Conservation (phyloP, 441 rosid species). For the Metrosideros polymorpha region DNA sequence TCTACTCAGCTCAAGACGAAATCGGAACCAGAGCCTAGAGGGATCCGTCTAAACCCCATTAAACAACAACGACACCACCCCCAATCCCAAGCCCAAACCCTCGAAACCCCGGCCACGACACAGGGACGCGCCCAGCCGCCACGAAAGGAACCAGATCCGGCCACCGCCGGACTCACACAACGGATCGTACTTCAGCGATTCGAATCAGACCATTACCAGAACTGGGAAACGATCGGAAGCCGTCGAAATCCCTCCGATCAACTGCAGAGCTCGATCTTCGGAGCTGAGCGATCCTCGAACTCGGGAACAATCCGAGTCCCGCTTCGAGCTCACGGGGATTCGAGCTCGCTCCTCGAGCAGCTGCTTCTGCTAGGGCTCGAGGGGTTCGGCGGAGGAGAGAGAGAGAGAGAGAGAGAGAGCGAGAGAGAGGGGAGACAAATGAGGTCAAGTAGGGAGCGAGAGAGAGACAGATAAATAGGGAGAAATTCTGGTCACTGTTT, state of each 20-base stretch:
- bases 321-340: background rate
- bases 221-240: background rate
- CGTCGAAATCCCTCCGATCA: background rate
- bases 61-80: background rate
- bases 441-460: background rate
- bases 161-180: background rate
- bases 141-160: background rate
- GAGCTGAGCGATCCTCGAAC: background rate
- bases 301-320: background rate
- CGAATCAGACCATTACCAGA: background rate
- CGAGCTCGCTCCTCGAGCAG: background rate
- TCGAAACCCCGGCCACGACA: background rate
- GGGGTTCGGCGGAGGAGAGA: background rate
- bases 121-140: background rate
- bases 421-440: background rate
- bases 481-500: background rate
- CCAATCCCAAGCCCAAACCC: background rate
- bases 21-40: background rate
- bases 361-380: background rate
- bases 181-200: background rate
- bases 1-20: background rate
- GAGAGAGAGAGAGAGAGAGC: background rate
- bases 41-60: background rate
- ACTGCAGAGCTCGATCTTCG: background rate
- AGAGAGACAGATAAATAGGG: background rate